Percentiles rank a stretch among this genome's conserved stretches.
Conservation (phyloP, 2,329 filamentous ascomycete species). For the Penicillium concentricum region DNA sequence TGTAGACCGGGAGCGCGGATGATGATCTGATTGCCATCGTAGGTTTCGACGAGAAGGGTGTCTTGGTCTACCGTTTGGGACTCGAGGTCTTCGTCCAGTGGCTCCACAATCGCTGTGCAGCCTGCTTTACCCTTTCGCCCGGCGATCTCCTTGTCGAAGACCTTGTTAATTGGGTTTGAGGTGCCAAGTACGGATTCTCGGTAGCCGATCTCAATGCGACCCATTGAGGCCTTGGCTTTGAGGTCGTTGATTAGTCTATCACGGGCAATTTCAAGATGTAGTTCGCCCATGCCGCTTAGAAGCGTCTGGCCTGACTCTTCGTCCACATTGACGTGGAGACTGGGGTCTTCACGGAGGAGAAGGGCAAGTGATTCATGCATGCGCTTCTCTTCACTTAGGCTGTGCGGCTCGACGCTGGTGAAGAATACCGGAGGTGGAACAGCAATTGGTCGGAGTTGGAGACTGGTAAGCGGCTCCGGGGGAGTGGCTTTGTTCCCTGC, state of each 20-base stretch:
- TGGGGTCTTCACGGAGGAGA: conserved; percentile 87
- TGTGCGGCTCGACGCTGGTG: conserved; percentile 82
- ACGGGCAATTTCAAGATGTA: conserved; percentile 89
- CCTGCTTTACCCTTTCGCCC: conserved; percentile 76
- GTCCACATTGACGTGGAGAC: conserved; percentile 78
- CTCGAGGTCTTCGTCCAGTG: conserved; percentile 46
- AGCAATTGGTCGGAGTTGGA: conserved; percentile 83
- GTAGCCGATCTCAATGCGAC: conserved; percentile 92
- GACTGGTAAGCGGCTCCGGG: conserved; percentile 65
- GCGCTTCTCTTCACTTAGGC: conserved; percentile 74
- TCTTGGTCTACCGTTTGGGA: conserved; percentile 20
- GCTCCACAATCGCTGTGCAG: conserved; percentile 68
- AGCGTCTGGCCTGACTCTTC: conserved; percentile 91
- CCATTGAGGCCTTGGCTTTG: conserved; percentile 81
- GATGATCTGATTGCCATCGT: conserved; percentile 70
- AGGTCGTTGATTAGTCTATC: conserved; percentile 86
- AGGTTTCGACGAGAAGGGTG: conserved; percentile 42
- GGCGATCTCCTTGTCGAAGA: conserved; percentile 77
- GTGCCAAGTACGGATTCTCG: conserved; percentile 71
- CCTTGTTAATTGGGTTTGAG: conserved; percentile 57
- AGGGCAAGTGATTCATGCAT: conserved; percentile 74
- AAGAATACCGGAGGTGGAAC: conserved; percentile 96
- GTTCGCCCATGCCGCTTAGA: conserved; percentile 91
- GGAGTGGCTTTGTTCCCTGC: conserved; percentile 63
- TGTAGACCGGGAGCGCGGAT: conserved; percentile 55